These are phyloP conservation scores for Phytopythium boreale DNA, from an alignment of 352 stramenopile species.

Conservation along the genomic window DNA sequence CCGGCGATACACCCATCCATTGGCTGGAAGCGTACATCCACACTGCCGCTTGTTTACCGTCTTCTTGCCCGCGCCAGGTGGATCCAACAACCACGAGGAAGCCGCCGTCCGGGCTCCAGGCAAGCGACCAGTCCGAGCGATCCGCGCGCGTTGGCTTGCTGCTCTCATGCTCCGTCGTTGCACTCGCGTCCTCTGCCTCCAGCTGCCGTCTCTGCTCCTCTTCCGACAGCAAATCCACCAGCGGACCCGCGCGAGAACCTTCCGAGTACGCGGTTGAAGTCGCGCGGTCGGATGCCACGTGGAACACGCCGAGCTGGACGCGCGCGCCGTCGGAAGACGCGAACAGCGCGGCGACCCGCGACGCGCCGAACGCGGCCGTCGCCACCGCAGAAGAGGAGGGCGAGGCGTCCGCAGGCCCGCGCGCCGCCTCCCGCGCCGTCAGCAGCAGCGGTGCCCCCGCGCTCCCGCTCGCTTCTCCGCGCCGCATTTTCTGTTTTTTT, in stretches of 20 bases:
- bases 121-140: conserved; percentile 20
- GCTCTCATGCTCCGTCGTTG: neutral
- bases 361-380: conserved; percentile 10
- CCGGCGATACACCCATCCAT: conserved; percentile 24
- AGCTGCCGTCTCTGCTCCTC: neutral
- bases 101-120: conserved; percentile 53
- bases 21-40: conserved; percentile 37
- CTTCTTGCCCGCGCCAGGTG: conserved; percentile 12
- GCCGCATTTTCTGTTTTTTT: neutral
- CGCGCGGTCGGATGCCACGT: conserved; percentile 7
- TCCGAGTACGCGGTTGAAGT: neutral
- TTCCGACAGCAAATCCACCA: conserved; percentile 21
- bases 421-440: conserved; percentile 29
- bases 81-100: conserved; percentile 46
- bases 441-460: conserved; percentile 24
- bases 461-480: neutral
- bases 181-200: neutral
- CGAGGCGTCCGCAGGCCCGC: conserved; percentile 8
- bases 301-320: conserved; percentile 32
- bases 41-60: conserved; percentile 19
- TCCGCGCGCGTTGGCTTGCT: too few species aligned
- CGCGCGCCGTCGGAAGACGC: conserved; percentile 19
- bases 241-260: neutral
- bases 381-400: conserved; percentile 10
- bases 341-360: conserved; percentile 34